Percentiles rank a stretch among this genome's conserved stretches.
These are phyloP conservation scores for Lunularia cruciata DNA, from an alignment of 225 moss, liverwort and hornwort species.

Conservation along the genomic window DNA sequence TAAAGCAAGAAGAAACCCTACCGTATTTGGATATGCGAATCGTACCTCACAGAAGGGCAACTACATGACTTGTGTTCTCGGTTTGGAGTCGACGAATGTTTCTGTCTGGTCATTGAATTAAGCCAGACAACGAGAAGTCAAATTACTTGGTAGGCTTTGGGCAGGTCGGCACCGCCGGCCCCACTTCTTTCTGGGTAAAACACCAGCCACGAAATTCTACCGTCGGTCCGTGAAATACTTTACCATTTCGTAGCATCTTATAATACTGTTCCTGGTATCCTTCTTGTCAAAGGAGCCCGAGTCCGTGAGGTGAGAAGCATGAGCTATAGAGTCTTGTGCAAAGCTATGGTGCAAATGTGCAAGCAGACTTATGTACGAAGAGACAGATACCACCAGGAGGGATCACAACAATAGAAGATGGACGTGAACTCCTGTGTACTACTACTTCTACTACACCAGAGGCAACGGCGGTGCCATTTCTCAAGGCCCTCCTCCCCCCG, in stretches of 20 bases:
- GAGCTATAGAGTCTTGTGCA: too few relatives aligned
- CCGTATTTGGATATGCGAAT: too few relatives aligned
- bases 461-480: slow-evolving; percentile 9
- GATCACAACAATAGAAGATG: not conserved
- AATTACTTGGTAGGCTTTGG: slow-evolving; percentile 4
- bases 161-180: not conserved
- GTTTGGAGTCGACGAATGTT: too few relatives aligned
- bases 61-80: too few relatives aligned
- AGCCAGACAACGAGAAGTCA: not conserved
- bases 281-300: not conserved
- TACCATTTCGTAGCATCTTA: too few relatives aligned
- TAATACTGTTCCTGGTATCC: not conserved
- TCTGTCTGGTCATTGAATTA: not conserved
- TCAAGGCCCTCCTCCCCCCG: not conserved
- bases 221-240: not conserved
- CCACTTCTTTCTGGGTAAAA: too few relatives aligned
- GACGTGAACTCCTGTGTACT: not conserved
- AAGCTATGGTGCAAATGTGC: too few relatives aligned
- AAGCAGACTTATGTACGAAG: too few relatives aligned
- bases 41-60: too few relatives aligned
- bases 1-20: too few relatives aligned
- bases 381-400: not conserved
- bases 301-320: slow-evolving; percentile 1
- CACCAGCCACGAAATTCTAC: too few relatives aligned
- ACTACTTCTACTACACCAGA: too few relatives aligned